These are phyloP conservation scores for Collybiopsis luxurians DNA, from an alignment of 768 basidiomycete genomes.

Conservation along the genomic window DNA sequence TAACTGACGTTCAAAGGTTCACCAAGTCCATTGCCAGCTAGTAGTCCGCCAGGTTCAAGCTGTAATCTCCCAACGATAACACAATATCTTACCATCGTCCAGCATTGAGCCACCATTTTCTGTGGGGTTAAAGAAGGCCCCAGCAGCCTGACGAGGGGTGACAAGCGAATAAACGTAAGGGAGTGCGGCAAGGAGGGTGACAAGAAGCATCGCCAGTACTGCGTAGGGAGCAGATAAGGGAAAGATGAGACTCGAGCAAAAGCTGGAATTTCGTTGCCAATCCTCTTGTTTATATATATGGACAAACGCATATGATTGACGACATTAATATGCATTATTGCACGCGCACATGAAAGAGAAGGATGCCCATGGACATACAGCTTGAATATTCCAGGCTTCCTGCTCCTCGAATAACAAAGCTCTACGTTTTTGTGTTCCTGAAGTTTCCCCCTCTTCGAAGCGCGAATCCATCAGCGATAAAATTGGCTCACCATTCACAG, in stretches of 20 bases:
- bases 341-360: too few species aligned
- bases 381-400: too few species aligned
- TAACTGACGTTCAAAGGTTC: constrained; percentile 73
- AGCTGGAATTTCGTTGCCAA: neutral
- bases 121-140: constrained; percentile 41
- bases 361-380: too few species aligned
- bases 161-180: constrained; percentile 10
- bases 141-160: constrained; percentile 7
- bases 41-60: constrained; percentile 20
- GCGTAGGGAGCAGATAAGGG: neutral
- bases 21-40: constrained; percentile 35
- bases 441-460: too few species aligned
- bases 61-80: neutral
- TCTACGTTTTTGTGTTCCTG: too few species aligned
- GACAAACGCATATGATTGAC: too few species aligned
- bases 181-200: constrained; percentile 6
- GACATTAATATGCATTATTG: too few species aligned
- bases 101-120: constrained; percentile 62
- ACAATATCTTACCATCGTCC: constrained; percentile 45
- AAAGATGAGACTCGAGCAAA: neutral
- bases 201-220: neutral
- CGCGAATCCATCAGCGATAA: too few species aligned
- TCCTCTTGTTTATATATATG: too few species aligned
- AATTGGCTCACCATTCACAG: too few species aligned
- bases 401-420: too few species aligned